Evolutionary conservation across 2,329 filamentous ascomycete genomes (phyloP).

Genomic region (Trichoderma cornu-damae): DNA sequence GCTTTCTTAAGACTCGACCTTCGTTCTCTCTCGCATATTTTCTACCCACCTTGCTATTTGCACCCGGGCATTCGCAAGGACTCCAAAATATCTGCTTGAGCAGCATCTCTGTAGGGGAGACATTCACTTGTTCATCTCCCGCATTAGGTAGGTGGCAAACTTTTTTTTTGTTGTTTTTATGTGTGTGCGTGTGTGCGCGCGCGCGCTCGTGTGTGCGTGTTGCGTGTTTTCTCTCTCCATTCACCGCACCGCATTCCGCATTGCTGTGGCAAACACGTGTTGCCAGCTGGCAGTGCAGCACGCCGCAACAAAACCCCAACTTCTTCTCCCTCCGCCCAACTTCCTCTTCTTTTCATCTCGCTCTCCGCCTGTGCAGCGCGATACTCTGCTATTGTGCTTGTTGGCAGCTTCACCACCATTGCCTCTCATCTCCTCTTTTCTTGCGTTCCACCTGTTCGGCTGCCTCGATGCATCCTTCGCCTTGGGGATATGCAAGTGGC

Average conservation of each 20-base stretch:
- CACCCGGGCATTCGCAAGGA: constrained; percentile 24
- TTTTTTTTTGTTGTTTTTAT: background rate
- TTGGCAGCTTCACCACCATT: background rate
- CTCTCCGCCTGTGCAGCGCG: constrained; percentile 15
- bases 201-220: too few species aligned
- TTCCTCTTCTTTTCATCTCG: constrained; percentile 23
- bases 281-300: constrained; percentile 6
- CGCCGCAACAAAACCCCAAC: constrained; percentile 22
- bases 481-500: constrained; percentile 20
- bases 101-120: constrained; percentile 66
- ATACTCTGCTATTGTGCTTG: background rate
- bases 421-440: background rate
- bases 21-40: constrained; percentile 9
- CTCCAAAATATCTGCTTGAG: constrained; percentile 26
- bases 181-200: too few species aligned
- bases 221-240: background rate
- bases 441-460: constrained; percentile 1
- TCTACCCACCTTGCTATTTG: constrained; percentile 19
- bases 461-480: background rate
- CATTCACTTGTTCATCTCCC: constrained; percentile 99
- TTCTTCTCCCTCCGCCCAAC: constrained; percentile 25
- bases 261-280: constrained; percentile 11
- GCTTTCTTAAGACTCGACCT: constrained; percentile 13
- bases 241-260: constrained; percentile 12
- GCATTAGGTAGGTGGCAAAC: constrained; percentile 53